These are phyloP conservation scores for Hypoxylon sp. DNA, from an alignment of 2,329 filamentous ascomycete genomes.

Conservation along the genomic window DNA sequence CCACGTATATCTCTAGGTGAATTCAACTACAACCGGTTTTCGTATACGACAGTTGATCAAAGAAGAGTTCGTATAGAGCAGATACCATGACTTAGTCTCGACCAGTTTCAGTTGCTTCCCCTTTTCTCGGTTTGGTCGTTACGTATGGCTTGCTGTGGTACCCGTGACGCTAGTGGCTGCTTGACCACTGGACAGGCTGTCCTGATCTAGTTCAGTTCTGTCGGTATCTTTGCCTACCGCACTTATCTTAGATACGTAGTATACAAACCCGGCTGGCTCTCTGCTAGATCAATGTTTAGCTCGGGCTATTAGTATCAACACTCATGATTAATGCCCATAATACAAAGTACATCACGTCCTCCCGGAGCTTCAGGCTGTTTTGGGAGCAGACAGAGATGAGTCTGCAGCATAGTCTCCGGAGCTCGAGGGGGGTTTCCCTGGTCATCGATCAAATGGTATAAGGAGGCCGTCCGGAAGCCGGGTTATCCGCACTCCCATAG, in stretches of 20 bases:
- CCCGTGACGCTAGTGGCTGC: neutral
- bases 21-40: neutral
- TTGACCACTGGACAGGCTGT: neutral
- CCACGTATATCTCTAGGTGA: neutral
- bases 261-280: neutral
- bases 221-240: neutral
- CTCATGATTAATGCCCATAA: too few species aligned
- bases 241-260: neutral
- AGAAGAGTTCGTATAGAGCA: too few species aligned
- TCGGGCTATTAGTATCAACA: neutral
- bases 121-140: neutral
- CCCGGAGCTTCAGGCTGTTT: too few species aligned
- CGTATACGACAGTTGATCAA: neutral
- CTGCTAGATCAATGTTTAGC: neutral
- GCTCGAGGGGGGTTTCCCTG: neutral
- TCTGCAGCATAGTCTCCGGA: neutral
- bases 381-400: neutral
- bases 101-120: neutral
- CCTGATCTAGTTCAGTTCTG: neutral
- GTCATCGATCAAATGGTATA: neutral
- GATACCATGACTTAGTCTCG: too few species aligned
- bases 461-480: neutral
- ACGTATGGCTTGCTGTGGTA: neutral
- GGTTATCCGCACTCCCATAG: too few species aligned
- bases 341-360: too few species aligned